Evolutionary conservation across 106 monocot species (phyloP), one percentile per base, ranked within the genome.

Genomic region (Alisma plantagoaquatica): DNA sequence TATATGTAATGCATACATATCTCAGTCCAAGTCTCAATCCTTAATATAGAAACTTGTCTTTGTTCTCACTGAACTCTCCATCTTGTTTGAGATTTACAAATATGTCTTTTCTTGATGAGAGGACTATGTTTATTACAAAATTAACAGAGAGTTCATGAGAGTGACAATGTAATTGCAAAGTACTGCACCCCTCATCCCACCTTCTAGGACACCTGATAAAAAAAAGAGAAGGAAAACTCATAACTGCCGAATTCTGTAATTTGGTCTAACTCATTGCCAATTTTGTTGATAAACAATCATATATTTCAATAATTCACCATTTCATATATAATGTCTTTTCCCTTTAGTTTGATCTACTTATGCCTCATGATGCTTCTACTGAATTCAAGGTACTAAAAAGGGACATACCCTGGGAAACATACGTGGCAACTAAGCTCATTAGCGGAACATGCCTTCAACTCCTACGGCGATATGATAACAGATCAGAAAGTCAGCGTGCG

Each of bases 331-430:
- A 10, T 46, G 5, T 17, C n/a, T 10, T 3, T 17, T 10, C 3
- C 45, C 3, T 8, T 46, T 8, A 10, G 12, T 46, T 46, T 3
- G 3, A 10, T 17, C 3, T 17, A 46, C n/a, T 17, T 46, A 3
- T 3, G 3, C 19, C n/a, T 8, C 12, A 10, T 46, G n/a, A 8
- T 49, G 23, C 25, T 29, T 51, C n/a, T 10, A 38, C 38, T 31
- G 24, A 1, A 54, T 57, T 60, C 3, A 31, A 96, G 96, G 84
- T 96, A 68, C 77, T 96, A 27, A 75, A 71, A 58, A 73, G 73
- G 60, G 96, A 89, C 54, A 96, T 89, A 61, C 96, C 96, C 76
- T 96, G 96, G 96, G 96, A 96, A 56, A 71, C 78, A 28, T 96
- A 96, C 64, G 76, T 89, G 89, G 65, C 81, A 57, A 69, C 81